These are phyloP conservation scores for Aureobasidium lini DNA, from an alignment of 2,329 filamentous ascomycete species.

Conservation along the genomic window DNA sequence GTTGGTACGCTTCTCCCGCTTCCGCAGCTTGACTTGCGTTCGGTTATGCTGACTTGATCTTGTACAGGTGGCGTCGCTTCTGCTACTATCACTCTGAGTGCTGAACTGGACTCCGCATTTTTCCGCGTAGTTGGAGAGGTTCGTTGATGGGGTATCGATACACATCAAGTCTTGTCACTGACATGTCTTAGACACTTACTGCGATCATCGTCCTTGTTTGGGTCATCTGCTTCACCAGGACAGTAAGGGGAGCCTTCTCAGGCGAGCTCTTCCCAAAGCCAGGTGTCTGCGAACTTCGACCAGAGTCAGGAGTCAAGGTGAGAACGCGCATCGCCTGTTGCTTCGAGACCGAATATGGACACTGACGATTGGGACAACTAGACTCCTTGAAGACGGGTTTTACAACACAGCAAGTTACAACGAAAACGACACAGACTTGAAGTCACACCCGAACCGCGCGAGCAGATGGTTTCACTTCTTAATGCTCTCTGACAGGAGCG, in stretches of 20 bases:
- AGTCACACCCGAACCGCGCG: neutral
- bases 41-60: neutral
- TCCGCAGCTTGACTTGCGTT: neutral
- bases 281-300: conserved; percentile 29
- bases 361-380: neutral
- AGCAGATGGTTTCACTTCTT: neutral
- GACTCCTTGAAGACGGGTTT: neutral
- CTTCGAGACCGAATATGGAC: neutral
- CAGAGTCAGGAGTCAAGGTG: neutral
- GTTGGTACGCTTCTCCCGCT: neutral
- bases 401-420: neutral
- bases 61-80: conserved; percentile 1
- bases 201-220: conserved; percentile 47
- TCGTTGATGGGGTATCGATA: neutral
- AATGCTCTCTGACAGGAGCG: neutral
- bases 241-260: conserved; percentile 39
- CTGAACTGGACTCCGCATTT: conserved; percentile 47
- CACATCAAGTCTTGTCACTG: conserved; percentile 25
- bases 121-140: conserved; percentile 45
- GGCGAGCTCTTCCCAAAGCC: conserved; percentile 49
- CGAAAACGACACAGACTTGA: neutral
- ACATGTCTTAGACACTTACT: conserved; percentile 27
- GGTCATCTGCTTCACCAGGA: conserved; percentile 47
- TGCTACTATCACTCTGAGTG: conserved; percentile 14
- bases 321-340: neutral